Conservation (phyloP, 23 red algal species). For the Gracilaria caudata region DNA sequence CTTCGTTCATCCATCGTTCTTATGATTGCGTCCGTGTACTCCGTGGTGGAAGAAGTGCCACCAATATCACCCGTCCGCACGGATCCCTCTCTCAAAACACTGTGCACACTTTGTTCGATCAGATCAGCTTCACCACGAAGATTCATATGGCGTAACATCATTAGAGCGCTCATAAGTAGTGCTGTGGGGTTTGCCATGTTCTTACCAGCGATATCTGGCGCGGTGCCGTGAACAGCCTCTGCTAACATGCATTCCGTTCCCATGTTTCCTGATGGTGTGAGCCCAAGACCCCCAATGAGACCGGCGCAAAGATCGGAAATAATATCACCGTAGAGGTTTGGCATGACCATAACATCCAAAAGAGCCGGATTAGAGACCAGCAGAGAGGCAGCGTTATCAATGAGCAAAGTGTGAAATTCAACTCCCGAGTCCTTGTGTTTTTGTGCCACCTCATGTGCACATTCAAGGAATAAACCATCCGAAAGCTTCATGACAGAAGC, state of each 20-base stretch:
- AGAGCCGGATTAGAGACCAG: conserved; percentile 84
- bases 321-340: conserved; percentile 98
- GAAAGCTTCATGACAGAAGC: conserved; percentile 92
- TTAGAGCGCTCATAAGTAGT: conserved; percentile 82
- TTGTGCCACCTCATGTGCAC: conserved; percentile 76
- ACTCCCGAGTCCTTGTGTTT: conserved; percentile 39
- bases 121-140: conserved; percentile 77
- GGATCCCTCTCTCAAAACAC: conserved; percentile 74
- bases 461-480: conserved; percentile 97
- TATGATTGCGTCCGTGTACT: conserved; percentile 94
- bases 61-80: conserved; percentile 90
- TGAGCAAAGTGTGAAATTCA: conserved; percentile 84
- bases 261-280: conserved; percentile 93
- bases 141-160: conserved; percentile 97
- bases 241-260: conserved; percentile 80
- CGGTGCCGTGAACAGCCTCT: conserved; percentile 96
- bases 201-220: conserved; percentile 92
- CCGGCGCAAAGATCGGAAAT: conserved; percentile 94
- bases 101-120: conserved; percentile 78
- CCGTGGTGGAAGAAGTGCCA: conserved; percentile 74
- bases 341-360: conserved; percentile 98
- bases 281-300: conserved; percentile 93
- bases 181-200: conserved; percentile 96
- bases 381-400: conserved; percentile 73
- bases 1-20: conserved; percentile 75